Base-by-base conservation (phyloP, 192 early-diverging fungal genomes). In the Umbelopsis sp. region DNA sequence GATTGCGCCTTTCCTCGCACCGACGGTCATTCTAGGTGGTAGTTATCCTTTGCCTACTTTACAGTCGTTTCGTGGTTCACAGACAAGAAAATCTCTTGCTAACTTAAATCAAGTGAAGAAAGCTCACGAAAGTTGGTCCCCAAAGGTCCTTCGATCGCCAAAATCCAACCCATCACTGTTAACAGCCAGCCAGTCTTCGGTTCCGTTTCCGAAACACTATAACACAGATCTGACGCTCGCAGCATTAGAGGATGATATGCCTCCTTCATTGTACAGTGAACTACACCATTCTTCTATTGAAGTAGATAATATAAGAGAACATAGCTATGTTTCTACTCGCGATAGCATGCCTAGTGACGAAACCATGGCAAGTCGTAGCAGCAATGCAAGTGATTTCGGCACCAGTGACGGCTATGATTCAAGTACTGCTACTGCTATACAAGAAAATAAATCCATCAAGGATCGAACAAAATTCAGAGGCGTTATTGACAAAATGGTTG, bases 401-500 rank as follows among this genome's bases (percentile, higher is more conserved):
- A 34, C 56, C 4, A 12, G 26, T 29, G 56, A 62, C 31, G 56
- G 16, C 14, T 34, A 62, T 31, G 56, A 62, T 3, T 17, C 4
- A 20, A 31, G 56, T 32, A 2, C 29, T 5, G 31, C 31, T 20
- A 17, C 4, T 2, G 29, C 56, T 62, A 32, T 17, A 9, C 25
- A 62, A 31, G 53, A 12, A n/a, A 71, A 25, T 9, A 78, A 50
- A 77, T 70, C 38, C 0, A 41, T 41, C 2, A 59, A 56, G 12
- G 56, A 62, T 31, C 56, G 56, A 4, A 29, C 32, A 6, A 77
- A 81, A 0, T 79, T 87, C 62, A 85, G 85, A 72, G 86, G 83
- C 7, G 86, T 85, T 14, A 68, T 87, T 14, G 82, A 80, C 54
- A 83, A 79, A 59, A 74, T 87, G 38, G 86, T 84, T 45, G 80